phyloP scores from a whole-genome alignment of 139 green algal species.

The Deuterostichococcus epilithicus region DNA sequence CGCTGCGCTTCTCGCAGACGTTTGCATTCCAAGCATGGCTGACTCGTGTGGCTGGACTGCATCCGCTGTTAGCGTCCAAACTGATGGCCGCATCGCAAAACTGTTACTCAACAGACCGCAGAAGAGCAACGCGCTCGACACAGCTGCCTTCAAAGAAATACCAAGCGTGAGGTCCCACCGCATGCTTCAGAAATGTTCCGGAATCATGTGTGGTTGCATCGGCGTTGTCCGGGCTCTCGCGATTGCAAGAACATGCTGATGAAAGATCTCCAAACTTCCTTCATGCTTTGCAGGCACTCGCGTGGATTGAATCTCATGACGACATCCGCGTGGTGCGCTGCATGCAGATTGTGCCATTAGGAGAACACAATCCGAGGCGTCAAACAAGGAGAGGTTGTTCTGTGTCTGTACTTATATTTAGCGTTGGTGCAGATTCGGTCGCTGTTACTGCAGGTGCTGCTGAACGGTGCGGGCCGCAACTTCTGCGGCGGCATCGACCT shows the following conservation, averaged over 20 bases:
- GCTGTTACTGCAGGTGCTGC: constrained; percentile 37
- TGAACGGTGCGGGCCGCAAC: constrained; percentile 52
- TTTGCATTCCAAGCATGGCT: too few relatives aligned
- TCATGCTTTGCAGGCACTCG: not conserved
- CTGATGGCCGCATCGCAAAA: not conserved
- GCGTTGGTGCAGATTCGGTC: not conserved
- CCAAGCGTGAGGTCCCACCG: too few relatives aligned
- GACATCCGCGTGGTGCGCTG: constrained; percentile 9
- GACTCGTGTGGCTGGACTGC: too few relatives aligned
- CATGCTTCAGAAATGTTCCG: not conserved
- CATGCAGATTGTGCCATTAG: not conserved
- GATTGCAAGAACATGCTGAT: too few relatives aligned
- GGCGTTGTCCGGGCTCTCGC: too few relatives aligned
- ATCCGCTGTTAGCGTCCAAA: not conserved
- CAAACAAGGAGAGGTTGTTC: not conserved
- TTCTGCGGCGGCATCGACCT: constrained; percentile 74
- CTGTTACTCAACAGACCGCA: not conserved
- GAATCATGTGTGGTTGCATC: too few relatives aligned
- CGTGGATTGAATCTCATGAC: not conserved
- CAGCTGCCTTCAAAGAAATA: not conserved
- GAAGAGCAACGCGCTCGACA: not conserved
- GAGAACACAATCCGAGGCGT: not conserved
- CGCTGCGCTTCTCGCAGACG: too few relatives aligned
- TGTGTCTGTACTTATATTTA: not conserved
- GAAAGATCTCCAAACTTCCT: too few relatives aligned